Percentiles rank a stretch among this genome's conserved stretches.
Conservation (phyloP, 192 early-diverging fungal genomes). For the Rhizoclosmatium globosum region DNA sequence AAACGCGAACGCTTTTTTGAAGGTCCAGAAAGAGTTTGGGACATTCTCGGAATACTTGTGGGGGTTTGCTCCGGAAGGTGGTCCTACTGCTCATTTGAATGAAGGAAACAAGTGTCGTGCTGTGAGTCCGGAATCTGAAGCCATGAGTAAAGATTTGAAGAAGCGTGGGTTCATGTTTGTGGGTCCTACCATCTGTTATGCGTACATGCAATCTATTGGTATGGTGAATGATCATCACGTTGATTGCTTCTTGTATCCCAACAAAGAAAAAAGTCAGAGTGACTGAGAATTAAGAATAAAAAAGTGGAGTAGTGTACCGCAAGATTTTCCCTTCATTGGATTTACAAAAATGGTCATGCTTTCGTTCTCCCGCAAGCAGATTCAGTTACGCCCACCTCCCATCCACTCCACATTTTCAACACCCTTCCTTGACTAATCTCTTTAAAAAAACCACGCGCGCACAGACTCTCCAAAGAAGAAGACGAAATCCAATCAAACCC, state of each 20-base stretch:
- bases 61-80: conserved; percentile 21
- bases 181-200: conserved; percentile 36
- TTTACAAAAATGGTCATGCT: no score
- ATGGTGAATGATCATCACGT: conserved; percentile 36
- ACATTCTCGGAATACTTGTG: conserved; percentile 35
- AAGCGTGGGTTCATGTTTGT: conserved; percentile 34
- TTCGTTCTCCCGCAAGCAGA: no score
- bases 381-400: no score
- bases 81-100: not conserved
- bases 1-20: conserved; percentile 38
- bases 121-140: conserved; percentile 25
- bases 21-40: conserved; percentile 39
- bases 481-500: not conserved
- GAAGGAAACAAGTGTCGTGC: not conserved
- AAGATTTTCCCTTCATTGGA: no score
- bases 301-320: no score
- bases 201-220: conserved; percentile 37
- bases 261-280: not conserved
- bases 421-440: no score
- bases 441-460: no score
- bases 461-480: not conserved
- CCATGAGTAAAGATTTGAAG: conserved; percentile 39
- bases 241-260: conserved; percentile 12
- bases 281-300: no score
- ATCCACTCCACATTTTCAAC: no score